Conservation (phyloP, 2,329 filamentous ascomycete genomes). For the Monosporascus cannonballus region DNA sequence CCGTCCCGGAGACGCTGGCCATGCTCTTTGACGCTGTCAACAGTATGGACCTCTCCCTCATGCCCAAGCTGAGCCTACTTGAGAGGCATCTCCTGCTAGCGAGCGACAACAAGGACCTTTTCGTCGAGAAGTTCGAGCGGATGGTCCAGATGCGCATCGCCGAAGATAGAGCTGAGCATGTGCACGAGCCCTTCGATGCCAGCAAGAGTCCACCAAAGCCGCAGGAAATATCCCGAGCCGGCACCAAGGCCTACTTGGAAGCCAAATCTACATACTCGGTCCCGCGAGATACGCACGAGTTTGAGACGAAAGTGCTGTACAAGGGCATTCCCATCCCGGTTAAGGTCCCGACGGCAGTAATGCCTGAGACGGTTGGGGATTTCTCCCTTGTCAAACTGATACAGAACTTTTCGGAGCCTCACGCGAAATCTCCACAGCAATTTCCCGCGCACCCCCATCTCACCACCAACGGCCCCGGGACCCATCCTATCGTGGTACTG, state of each 20-base stretch:
- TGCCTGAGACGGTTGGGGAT: slow-evolving; percentile 93
- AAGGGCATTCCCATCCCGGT: slow-evolving; percentile 95
- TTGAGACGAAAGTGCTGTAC: slow-evolving; percentile 91
- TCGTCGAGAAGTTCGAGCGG: slow-evolving; percentile 93
- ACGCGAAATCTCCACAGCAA: slow-evolving; percentile 75
- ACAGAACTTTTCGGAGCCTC: slow-evolving; percentile 81
- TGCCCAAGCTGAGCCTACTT: slow-evolving; percentile 77
- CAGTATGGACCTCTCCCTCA: slow-evolving; percentile 89
- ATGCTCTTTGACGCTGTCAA: slow-evolving; percentile 91
- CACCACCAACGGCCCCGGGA: slow-evolving; percentile 82
- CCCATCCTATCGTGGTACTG: slow-evolving; percentile 91
- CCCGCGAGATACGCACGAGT: slow-evolving; percentile 94
- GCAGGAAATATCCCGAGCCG: slow-evolving; percentile 50
- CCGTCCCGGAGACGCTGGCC: slow-evolving; percentile 79
- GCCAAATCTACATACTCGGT: slow-evolving; percentile 64
- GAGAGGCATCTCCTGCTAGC: slow-evolving; percentile 83
- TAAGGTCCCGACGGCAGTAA: slow-evolving; percentile 89
- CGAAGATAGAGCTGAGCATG: slow-evolving; percentile 49
- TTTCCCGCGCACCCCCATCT: slow-evolving; percentile 86
- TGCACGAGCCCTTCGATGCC: slow-evolving; percentile 38
- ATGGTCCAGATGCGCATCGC: slow-evolving; percentile 81
- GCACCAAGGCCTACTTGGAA: slow-evolving; percentile 57
- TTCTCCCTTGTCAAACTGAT: slow-evolving; percentile 97
- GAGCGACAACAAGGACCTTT: slow-evolving; percentile 91
- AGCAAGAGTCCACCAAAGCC: slow-evolving; percentile 41